Evolutionary conservation across 2,329 filamentous ascomycete genomes (phyloP), one percentile per base, ranked within the genome.

Genomic region (Salinomyces thailandicus): DNA sequence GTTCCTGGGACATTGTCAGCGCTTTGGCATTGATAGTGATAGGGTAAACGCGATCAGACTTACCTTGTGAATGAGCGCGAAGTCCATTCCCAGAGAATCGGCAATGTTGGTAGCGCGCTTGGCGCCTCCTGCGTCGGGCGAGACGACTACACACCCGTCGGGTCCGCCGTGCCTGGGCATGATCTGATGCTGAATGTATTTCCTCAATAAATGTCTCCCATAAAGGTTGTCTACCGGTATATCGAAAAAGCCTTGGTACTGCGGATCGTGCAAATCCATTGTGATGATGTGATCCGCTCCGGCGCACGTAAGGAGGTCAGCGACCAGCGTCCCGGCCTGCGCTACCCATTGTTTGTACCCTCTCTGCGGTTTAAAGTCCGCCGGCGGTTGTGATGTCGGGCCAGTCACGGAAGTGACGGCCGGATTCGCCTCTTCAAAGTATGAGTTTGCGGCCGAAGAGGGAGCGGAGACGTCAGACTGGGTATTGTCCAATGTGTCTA

Each of bases 301-400:
- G 45, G 91, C 89, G 63, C 87, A 95, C 27, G 86, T 95, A 47
- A 98, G 71, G 30, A 98, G 75, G 59, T 96, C 87, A 34, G 91
- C 91, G 33, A 98, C 82, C 39, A 98, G 73, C 18, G 87, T 96
- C 42, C 91, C 91, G 28, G 91, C 87, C 65, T 96, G 91, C 15
- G 91, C 91, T 45, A 98, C 89, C 91, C 91, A 98, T 66, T 94
- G 85, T 67, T 91, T 91, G 62, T 98, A 98, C 34, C 91, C 91
- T 5, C 87, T 85, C 58, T 89, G 87, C 14, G 85, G 79, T 58
- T 85, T 75, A 59, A 82, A 82, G 28, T 61, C 62, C 33, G 69
- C 54, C 41, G 38, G 43, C 37, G n/a, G 43, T 38, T 11, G 44
- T 9, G 41, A 38, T 11, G 43, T 46, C 14, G 42, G 41, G 12